Percentiles rank a stretch among this genome's conserved stretches.
Evolutionary conservation across 805 yeast genomes (phyloP).

Genomic region (Clavispora vitiphila): DNA sequence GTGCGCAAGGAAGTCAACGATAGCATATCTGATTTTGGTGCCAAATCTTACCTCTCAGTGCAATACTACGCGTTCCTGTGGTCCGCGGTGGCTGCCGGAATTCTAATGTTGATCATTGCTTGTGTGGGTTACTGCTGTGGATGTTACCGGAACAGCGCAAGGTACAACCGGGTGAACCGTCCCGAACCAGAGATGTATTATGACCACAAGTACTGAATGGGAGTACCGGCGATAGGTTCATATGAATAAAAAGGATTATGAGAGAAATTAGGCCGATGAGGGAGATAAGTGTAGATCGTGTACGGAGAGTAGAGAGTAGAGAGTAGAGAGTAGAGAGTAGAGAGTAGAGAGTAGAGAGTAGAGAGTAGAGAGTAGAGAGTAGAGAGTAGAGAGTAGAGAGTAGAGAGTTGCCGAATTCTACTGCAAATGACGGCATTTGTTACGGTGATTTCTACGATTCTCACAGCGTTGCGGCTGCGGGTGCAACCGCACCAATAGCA

Average conservation of each 20-base stretch:
- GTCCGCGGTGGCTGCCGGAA: constrained; percentile 51
- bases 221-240: neutral
- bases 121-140: constrained; percentile 41
- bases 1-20: constrained; percentile 50
- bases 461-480: too few species aligned
- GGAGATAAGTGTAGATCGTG: too few species aligned
- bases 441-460: too few species aligned
- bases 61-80: constrained; percentile 57
- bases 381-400: too few species aligned
- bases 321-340: too few species aligned
- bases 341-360: too few species aligned
- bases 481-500: too few species aligned
- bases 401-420: too few species aligned
- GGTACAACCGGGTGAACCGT: constrained; percentile 18
- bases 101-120: constrained; percentile 26
- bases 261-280: too few species aligned
- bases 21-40: constrained; percentile 45
- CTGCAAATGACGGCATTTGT: too few species aligned
- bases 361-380: too few species aligned
- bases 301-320: too few species aligned
- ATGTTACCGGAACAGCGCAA: constrained; percentile 25
- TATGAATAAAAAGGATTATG: neutral
- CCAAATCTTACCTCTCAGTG: constrained; percentile 45
- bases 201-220: constrained; percentile 9
- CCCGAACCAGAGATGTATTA: constrained; percentile 10